Evolutionary conservation across 305 asterid genomes (phyloP).

Genomic region (Fraxinus angustifolia): DNA sequence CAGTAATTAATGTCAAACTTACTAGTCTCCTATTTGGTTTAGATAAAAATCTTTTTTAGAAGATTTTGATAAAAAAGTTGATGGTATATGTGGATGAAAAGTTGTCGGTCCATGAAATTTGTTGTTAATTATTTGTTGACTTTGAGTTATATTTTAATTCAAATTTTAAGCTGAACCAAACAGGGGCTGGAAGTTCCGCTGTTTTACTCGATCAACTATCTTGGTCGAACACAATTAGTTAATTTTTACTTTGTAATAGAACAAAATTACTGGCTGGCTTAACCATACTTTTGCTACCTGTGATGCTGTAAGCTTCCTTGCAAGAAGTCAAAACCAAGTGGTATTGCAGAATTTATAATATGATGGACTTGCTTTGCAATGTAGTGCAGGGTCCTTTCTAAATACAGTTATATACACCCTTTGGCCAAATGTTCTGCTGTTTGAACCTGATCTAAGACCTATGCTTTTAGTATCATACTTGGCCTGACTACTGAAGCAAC

Average conservation of each 20-base stretch:
- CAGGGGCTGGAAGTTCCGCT: neutral
- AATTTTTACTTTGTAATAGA: neutral
- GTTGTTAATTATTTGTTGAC: too few species aligned
- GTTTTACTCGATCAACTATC: neutral
- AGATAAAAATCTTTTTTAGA: too few species aligned
- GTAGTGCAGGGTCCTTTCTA: neutral
- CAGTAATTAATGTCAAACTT: neutral
- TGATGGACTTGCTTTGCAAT: neutral
- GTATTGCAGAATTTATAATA: neutral
- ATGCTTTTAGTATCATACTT: neutral
- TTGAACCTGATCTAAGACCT: neutral
- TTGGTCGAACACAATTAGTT: neutral
- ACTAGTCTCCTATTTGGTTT: neutral
- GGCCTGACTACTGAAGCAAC: neutral
- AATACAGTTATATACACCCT: neutral
- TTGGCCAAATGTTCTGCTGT: neutral
- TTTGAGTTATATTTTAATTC: too few species aligned
- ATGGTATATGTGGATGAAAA: too few species aligned
- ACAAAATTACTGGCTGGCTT: neutral
- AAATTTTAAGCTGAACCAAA: too few species aligned
- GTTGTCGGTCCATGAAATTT: too few species aligned
- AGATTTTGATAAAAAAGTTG: too few species aligned
- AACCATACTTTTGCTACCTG: neutral
- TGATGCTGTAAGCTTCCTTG: neutral
- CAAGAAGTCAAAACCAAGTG: neutral